Conservation (phyloP, 2,329 filamentous ascomycete species). For the Fusarium tuaranense region DNA sequence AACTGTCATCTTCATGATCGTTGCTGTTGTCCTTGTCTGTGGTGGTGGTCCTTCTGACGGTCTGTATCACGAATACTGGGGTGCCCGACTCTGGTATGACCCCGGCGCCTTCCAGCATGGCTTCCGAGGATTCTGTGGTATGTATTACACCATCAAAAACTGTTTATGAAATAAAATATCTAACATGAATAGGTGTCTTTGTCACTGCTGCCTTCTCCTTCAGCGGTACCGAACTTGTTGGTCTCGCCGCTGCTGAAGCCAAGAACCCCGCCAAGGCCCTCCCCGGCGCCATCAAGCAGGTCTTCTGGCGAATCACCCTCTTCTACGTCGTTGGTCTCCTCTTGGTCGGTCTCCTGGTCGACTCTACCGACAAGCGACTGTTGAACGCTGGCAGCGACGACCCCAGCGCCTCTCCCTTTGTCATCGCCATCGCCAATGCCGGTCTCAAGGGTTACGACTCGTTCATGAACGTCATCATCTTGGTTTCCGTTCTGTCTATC, state of each 20-base stretch:
- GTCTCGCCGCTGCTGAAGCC: constrained; percentile 78
- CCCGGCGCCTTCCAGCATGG: constrained; percentile 74
- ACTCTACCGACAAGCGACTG: constrained; percentile 59
- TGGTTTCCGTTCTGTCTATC: constrained; percentile 69
- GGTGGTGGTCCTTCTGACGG: constrained; percentile 69
- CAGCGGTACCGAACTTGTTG: constrained; percentile 80
- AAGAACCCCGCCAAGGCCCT: constrained; percentile 77
- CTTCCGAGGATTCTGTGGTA: constrained; percentile 79
- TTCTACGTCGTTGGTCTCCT: constrained; percentile 67
- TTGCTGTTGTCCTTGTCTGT: constrained; percentile 68
- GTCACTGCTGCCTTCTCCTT: constrained; percentile 81
- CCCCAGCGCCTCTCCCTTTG: constrained; percentile 63
- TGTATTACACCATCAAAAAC: constrained; percentile 36
- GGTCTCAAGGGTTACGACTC: constrained; percentile 63
- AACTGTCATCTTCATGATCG: constrained; percentile 72
- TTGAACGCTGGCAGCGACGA: constrained; percentile 58
- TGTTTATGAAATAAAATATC: accelerated
- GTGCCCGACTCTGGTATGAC: constrained; percentile 62
- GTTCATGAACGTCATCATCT: constrained; percentile 70
- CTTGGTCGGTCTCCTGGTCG: constrained; percentile 63
- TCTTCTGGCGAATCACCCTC: constrained; percentile 68
- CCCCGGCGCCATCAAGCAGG: constrained; percentile 87
- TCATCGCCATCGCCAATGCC: constrained; percentile 67
- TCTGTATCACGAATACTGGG: constrained; percentile 59
- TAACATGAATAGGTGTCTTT: constrained; percentile 34